Evolutionary conservation across 1,284 basidiomycete genomes (phyloP), one percentile per base, ranked within the genome.

Genomic region (Cryptococcus maquisensis): DNA sequence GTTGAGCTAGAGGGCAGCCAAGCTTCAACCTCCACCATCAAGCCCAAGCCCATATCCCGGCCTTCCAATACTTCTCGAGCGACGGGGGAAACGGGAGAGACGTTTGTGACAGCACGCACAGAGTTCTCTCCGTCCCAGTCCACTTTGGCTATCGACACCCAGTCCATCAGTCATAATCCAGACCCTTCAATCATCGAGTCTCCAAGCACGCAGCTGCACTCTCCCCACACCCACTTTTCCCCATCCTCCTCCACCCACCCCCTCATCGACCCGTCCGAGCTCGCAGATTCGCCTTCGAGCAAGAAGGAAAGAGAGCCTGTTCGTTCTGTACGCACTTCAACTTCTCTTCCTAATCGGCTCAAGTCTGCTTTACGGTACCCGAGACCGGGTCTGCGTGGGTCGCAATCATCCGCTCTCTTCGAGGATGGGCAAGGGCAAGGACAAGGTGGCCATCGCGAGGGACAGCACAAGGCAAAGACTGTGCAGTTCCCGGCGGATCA

Each of bases 71-170:
- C 58, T 2, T 52, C 57, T 40, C 56, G 56, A 23, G 59, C 60
- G 0, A 70, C 68, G 1, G 64, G 67, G 32, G 71, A 70, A 0
- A 70, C 68, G 1, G 64, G 67, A 32, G 71, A 70, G 9, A 60
- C 67, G 0, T 73, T 73, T 45, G 68, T 73, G 28, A 71, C 71
- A 6, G 69, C 69, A 10, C 63, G 64, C 1, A 68, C 71, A 3
- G 49, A 60, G 20, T 57, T 64, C 23, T 51, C 59, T 2, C 40
- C 18, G 5, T 58, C 56, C 16, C 50, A 37, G n/a, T 61, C 59
- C 4, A 52, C 55, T 24, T 39, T 61, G 6, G 38, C 35, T 36
- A 16, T 52, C 13, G 26, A 56, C 39, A 23, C 47, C 23, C 42
- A 18, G 6, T 21, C 21, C 36, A 40, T 36, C 28, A 35, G 21